A percentile compares a stretch with the other conserved stretches of the same genome.
These are phyloP conservation scores for Trichocomaceae sp. DNA, from an alignment of 2,329 filamentous ascomycete species.

Conservation along the genomic window DNA sequence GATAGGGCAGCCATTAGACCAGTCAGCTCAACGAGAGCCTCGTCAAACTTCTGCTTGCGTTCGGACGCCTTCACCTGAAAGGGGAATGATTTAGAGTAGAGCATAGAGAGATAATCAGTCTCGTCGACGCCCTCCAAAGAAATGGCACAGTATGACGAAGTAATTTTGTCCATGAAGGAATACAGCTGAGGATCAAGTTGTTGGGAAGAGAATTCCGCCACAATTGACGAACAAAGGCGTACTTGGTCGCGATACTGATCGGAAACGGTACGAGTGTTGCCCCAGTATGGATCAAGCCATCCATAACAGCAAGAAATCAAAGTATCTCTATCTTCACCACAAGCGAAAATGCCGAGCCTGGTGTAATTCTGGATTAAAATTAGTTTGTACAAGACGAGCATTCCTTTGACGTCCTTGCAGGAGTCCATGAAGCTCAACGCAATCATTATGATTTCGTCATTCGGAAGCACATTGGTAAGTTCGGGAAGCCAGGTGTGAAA, in stretches of 20 bases:
- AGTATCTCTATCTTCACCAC: slow-evolving; percentile 66
- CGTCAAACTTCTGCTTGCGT: slow-evolving; percentile 63
- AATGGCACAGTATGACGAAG: slow-evolving; percentile 80
- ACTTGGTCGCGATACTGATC: slow-evolving; percentile 91
- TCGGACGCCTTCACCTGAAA: slow-evolving; percentile 69
- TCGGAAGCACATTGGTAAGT: slow-evolving; percentile 65
- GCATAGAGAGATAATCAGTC: slow-evolving; percentile 64
- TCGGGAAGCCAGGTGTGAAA: slow-evolving; percentile 98
- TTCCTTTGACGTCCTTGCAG: slow-evolving; percentile 78
- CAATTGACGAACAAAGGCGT: slow-evolving; percentile 82
- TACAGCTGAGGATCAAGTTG: slow-evolving; percentile 74
- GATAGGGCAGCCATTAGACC: slow-evolving; percentile 78
- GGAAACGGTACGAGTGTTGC: slow-evolving; percentile 62
- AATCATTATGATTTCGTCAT: slow-evolving; percentile 82
- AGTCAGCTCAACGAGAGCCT: slow-evolving; percentile 80
- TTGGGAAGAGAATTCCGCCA: slow-evolving; percentile 70
- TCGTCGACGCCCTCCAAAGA: slow-evolving; percentile 56
- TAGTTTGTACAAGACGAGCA: slow-evolving; percentile 85
- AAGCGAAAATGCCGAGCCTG: slow-evolving; percentile 70
- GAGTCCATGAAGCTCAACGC: slow-evolving; percentile 92
- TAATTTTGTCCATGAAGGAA: slow-evolving; percentile 82
- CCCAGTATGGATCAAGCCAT: slow-evolving; percentile 95
- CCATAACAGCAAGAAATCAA: slow-evolving; percentile 74
- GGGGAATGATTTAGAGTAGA: slow-evolving; percentile 86
- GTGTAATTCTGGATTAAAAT: slow-evolving; percentile 90